phyloP scores from a whole-genome alignment of 305 asterid genomes.

The Ajuga reptans region DNA sequence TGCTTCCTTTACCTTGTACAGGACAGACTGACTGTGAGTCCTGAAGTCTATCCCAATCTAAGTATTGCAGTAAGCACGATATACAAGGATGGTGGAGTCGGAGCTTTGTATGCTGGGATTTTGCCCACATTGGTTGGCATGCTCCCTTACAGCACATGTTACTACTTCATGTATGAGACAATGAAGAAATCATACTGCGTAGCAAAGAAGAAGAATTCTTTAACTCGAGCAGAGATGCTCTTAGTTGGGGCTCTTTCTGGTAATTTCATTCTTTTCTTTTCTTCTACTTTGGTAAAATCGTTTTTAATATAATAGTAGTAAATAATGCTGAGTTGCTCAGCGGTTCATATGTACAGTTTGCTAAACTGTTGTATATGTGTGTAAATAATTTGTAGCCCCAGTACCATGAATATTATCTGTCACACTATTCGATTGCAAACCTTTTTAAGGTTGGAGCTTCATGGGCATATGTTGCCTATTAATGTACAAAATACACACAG shows the following conservation, averaged over 20 bases:
- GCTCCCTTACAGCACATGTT: constrained; percentile 97
- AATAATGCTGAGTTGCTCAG: background rate
- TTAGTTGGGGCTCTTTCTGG: constrained; percentile 89
- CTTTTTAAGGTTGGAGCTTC: background rate
- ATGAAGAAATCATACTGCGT: constrained; percentile 79
- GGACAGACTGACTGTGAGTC: constrained; percentile 87
- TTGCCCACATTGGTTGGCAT: constrained; percentile 83
- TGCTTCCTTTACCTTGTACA: constrained; percentile 27
- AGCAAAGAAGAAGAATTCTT: constrained; percentile 50
- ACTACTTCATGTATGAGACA: constrained; percentile 91
- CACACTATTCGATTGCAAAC: too few relatives aligned
- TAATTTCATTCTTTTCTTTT: constrained; percentile 12
- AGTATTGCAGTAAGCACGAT: constrained; percentile 60
- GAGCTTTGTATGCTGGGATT: constrained; percentile 68
- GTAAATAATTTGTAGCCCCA: background rate
- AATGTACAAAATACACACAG: background rate
- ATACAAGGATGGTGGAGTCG: constrained; percentile 62
- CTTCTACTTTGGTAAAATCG: background rate
- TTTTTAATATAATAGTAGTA: too few relatives aligned
- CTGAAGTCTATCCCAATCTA: constrained; percentile 67
- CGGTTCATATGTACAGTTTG: background rate
- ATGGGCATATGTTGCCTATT: background rate
- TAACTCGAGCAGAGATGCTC: constrained; percentile 77
- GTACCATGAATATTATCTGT: too few relatives aligned
- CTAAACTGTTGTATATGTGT: background rate